Evolutionary conservation across 495 filamentous ascomycete genomes (phyloP), one percentile per base, ranked within the genome.

Genomic region (Mytilinidion resinicola): DNA sequence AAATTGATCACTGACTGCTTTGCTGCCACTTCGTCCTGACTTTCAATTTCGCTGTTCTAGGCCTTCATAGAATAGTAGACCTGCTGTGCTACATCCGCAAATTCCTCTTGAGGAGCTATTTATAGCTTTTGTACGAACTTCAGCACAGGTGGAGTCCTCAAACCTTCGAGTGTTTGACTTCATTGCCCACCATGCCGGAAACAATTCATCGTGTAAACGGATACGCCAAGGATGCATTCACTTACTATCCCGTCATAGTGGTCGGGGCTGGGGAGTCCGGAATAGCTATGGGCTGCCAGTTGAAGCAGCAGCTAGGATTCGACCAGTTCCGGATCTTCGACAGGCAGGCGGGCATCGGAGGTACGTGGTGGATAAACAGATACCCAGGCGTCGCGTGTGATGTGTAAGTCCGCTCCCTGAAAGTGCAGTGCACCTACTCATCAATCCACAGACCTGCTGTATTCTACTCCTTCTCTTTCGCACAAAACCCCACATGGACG

Each of bases 261-360:
- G 70, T 75, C 61, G 85, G 85, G 14, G 82, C 83, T 0, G 85
- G 85, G 7, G 82, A 83, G 69, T 85, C 82, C 0, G 85, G 80
- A 3, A 84, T 88, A 63, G 83, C 81, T 10, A 80, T 85, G 74
- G 85, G 77, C 12, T 85, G 83, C 59, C 76, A 78, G 15, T 64
- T 88, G 57, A 83, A 81, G 57, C 73, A 83, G 51, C 73, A 73
- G 44, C 73, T 85, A 11, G 78, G 77, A 25, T 82, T 82, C 55
- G 80, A 85, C 63, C 80, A 85, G 56, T 82, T 87, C 62, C 68
- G 79, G 20, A 77, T 89, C 56, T 87, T 88, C 65, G 85, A 87
- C 3, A 70, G 79, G 33, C 77, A 83, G 55, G 69, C 78, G 1
- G 79, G 77, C 6, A 77, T 85, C 57, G 85, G 85, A 42, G 85